Evolutionary conservation across 2,329 filamentous ascomycete species (phyloP).

Genomic region (Allantophomopsis lycopodina): DNA sequence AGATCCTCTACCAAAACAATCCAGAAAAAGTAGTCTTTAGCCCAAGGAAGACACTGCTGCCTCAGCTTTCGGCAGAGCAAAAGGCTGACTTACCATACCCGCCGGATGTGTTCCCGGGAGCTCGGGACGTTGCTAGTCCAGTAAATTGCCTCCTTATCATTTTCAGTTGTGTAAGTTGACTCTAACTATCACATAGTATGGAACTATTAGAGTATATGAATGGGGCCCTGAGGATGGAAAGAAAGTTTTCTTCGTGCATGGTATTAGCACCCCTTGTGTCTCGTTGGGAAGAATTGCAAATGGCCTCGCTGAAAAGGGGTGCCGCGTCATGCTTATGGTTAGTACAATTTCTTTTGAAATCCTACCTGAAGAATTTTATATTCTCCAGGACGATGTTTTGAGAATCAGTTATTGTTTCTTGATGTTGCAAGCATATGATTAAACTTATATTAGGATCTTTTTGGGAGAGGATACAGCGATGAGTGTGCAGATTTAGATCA

Average conservation of each 20-base stretch:
- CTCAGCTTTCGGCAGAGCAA: neutral
- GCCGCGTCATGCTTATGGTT: conserved; percentile 61
- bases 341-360: no score
- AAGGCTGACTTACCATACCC: neutral
- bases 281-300: conserved; percentile 53
- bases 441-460: conserved; percentile 35
- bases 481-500: conserved; percentile 44
- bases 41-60: conserved; percentile 2
- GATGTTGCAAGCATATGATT: no score
- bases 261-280: conserved; percentile 67
- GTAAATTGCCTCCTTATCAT: conserved; percentile 4
- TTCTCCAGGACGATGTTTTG: no score
- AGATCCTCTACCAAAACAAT: neutral
- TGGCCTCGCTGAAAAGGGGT: conserved; percentile 50
- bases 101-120: neutral
- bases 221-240: conserved; percentile 61
- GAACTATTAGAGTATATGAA: conserved; percentile 62
- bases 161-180: no score
- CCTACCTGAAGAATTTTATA: no score
- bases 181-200: conserved; percentile 29
- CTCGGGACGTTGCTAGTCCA: conserved; percentile 50
- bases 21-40: neutral
- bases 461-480: conserved; percentile 67
- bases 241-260: conserved; percentile 65
- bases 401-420: no score